Evolutionary conservation across 441 rosid genomes (phyloP).

Genomic region (Croton laevigatus): DNA sequence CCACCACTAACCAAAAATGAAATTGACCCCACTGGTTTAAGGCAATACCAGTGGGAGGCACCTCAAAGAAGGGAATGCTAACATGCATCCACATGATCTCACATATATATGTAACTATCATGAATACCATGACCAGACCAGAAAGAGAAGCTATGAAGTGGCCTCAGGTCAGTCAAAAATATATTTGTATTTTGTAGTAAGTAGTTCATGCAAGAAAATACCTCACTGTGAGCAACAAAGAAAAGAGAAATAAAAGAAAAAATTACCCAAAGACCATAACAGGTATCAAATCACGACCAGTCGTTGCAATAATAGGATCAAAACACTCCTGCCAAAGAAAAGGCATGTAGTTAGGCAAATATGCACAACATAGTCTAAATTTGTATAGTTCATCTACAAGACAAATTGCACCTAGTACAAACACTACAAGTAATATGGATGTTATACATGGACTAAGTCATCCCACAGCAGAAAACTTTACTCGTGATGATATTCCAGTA

Average conservation of each 20-base stretch:
- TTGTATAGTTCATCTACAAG: neutral
- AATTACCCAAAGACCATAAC: slow-evolving; percentile 94
- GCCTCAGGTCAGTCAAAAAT: neutral
- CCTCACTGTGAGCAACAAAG: neutral
- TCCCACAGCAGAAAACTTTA: neutral
- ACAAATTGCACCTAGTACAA: neutral
- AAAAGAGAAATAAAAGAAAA: neutral
- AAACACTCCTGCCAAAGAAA: slow-evolving; percentile 75
- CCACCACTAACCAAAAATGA: no score
- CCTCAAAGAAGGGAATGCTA: neutral
- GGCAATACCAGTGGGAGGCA: no score
- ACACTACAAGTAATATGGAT: neutral
- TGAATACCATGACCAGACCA: neutral
- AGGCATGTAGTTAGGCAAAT: slow-evolving; percentile 11
- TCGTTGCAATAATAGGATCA: slow-evolving; percentile 78
- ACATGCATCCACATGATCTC: no score
- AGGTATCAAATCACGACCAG: slow-evolving; percentile 89
- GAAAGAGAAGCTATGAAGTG: neutral
- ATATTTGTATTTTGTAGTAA: neutral
- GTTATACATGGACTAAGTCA: neutral
- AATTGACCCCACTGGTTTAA: no score
- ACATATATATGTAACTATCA: neutral
- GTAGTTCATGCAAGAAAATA: neutral
- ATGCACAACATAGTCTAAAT: neutral
- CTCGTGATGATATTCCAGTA: neutral